Evolutionary conservation across 371 early-diverging fungal species (phyloP), one percentile per base, ranked within the genome.

Genomic region (Umbelopsis sp.): DNA sequence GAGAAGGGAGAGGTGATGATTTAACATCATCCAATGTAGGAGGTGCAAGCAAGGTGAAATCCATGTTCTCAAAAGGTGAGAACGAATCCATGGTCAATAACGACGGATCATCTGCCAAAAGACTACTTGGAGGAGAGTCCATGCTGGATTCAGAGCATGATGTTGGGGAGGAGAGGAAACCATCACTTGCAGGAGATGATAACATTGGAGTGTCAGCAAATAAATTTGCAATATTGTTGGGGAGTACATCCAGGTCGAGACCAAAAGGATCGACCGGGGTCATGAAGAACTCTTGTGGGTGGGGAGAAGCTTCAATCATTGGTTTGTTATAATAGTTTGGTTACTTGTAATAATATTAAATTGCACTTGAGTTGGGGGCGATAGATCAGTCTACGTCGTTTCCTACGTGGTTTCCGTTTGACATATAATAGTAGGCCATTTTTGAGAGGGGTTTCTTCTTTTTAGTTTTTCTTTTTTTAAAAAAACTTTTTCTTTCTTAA

Each of bases 381-480:
- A 65, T 68, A 65, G 50, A 75, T 77, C 78, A 78, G 72, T 78
- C 78, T 69, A 78, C 78, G 75, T 78, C 78, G 74, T 78, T 78
- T 66, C 78, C 78, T 75, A 78, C 78, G 78, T 78, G 78, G 66
- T 78, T 78, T 75, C 78, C 78, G 70, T 78, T 78, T 63, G 69
- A 75, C 78, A 78, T 78, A 63, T 78, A 78, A 75, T 63, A 78
- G 67, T 78, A 78, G 66, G 75, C 76, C 78, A 78, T 78, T 68
- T 63, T 68, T 63, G 35, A 18, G 35, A 12, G 41, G 41, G 41
- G 35, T 44, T 29, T 20, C 48, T 46, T 18, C 29, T 65, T 65
- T 65, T 37, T 16, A 22, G 9, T 50, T 48, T 16, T 35, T 51
- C 22, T 51, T 65, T 65, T 65, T 50, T 51, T 37, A 20, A 50